Percentiles rank a stretch among this genome's conserved stretches.
These are phyloP conservation scores for Hygrophila difformis DNA, from an alignment of 257 asterid genomes.

Conservation along the genomic window DNA sequence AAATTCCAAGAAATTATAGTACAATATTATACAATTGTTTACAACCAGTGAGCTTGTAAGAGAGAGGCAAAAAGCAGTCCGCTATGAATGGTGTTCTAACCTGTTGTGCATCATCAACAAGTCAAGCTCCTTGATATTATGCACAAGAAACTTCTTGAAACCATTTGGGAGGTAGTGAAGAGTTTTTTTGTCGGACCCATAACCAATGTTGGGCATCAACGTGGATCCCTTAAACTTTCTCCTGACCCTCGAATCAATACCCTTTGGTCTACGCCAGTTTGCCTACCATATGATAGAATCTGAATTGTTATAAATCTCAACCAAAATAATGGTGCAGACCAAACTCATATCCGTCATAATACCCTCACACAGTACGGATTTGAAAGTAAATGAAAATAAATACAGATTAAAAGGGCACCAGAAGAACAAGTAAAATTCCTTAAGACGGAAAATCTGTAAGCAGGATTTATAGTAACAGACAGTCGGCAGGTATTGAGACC, in stretches of 20 bases:
- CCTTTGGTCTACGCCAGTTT: conserved; percentile 72
- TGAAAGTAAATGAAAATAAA: not conserved
- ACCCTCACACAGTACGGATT: no score
- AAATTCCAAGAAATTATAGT: not conserved
- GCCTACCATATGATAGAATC: conserved; percentile 14
- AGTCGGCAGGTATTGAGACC: not conserved
- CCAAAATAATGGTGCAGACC: no score
- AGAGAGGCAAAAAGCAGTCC: no score
- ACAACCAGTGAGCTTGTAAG: no score
- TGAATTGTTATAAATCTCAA: no score
- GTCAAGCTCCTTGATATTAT: conserved; percentile 52
- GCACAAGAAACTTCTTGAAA: conserved; percentile 60
- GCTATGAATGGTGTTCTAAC: conserved; percentile 10
- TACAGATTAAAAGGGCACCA: no score
- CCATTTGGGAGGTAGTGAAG: conserved; percentile 64
- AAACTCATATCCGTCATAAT: no score
- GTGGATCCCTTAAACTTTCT: conserved; percentile 68
- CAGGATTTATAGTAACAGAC: not conserved
- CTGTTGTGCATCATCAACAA: conserved; percentile 72
- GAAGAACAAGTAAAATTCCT: no score
- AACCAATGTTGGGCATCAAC: conserved; percentile 68
- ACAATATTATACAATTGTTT: not conserved
- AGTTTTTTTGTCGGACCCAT: conserved; percentile 64
- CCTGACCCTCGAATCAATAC: conserved; percentile 65
- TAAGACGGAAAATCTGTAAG: not conserved